phyloP scores from a whole-genome alignment of 2,329 filamentous ascomycete genomes.

The Furcasterigmium sp. region DNA sequence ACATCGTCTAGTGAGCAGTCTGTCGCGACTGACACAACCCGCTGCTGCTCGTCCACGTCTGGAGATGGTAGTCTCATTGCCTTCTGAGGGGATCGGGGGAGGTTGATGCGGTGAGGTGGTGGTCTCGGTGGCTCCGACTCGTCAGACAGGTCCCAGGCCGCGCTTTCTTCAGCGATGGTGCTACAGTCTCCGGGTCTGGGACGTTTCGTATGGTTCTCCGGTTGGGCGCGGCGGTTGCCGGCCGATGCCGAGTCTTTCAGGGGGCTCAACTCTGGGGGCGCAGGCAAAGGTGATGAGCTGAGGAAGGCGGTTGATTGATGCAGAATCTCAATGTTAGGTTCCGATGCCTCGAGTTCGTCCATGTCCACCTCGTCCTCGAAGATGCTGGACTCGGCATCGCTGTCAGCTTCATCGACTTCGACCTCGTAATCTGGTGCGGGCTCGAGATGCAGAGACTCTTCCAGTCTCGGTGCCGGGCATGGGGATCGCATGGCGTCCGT shows the following conservation, averaged over 20 bases:
- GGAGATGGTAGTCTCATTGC: slow-evolving; percentile 9
- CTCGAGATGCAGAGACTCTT: slow-evolving; percentile 33
- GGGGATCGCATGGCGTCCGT: slow-evolving; percentile 14
- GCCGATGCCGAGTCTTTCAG: slow-evolving; percentile 33
- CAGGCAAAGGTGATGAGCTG: slow-evolving; percentile 41
- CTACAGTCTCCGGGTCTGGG: slow-evolving; percentile 35
- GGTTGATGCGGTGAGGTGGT: slow-evolving; percentile 25
- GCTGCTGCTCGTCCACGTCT: slow-evolving; percentile 7
- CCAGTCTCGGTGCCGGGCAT: slow-evolving; percentile 17
- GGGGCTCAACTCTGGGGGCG: slow-evolving; percentile 43
- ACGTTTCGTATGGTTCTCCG: slow-evolving; percentile 6
- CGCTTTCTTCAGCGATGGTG: slow-evolving; percentile 43
- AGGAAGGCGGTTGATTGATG: slow-evolving; percentile 35
- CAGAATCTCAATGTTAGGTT: slow-evolving; percentile 39
- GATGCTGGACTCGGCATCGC: slow-evolving; percentile 34
- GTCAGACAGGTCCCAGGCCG: slow-evolving; percentile 32
- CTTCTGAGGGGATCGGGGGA: slow-evolving; percentile 24
- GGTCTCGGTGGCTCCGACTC: slow-evolving; percentile 19
- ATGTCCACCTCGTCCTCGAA: slow-evolving; percentile 40
- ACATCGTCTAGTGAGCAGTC: slow-evolving; percentile 19
- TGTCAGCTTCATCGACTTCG: slow-evolving; percentile 21
- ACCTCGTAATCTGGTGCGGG: slow-evolving; percentile 25
- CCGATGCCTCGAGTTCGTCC: slow-evolving; percentile 22
- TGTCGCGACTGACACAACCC: slow-evolving; percentile 11
- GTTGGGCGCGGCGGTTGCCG: slow-evolving; percentile 36